These are phyloP conservation scores for Aegilops tauschii DNA, from an alignment of 176 grass and related monocot genomes.

Conservation along the genomic window DNA sequence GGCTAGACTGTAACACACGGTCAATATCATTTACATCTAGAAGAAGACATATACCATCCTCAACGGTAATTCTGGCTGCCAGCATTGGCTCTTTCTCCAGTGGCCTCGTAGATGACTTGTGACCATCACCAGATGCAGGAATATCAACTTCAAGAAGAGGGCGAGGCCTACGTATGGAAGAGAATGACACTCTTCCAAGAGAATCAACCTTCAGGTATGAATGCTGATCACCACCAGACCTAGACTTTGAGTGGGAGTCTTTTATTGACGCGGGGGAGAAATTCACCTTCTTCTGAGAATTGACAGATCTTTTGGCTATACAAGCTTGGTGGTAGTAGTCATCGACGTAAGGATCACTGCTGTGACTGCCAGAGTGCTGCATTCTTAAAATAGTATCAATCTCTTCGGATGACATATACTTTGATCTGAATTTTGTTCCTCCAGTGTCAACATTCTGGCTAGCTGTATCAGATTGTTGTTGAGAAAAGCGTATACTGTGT, in stretches of 20 bases:
- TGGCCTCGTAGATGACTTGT: conserved; percentile 56
- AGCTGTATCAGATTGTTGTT: conserved; percentile 53
- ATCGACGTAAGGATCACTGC: conserved; percentile 74
- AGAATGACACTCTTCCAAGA: conserved; percentile 69
- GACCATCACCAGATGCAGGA: conserved; percentile 45
- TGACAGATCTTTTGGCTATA: conserved; percentile 71
- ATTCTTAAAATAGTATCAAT: conserved; percentile 90
- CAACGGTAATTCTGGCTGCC: conserved; percentile 92
- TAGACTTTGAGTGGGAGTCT: conserved; percentile 65
- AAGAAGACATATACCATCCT: conserved; percentile 79
- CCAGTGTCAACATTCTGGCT: conserved; percentile 52
- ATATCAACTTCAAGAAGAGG: conserved; percentile 82
- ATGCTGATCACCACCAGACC: conserved; percentile 60
- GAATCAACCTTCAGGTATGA: conserved; percentile 73
- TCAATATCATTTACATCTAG: conserved; percentile 90
- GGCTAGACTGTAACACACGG: conserved; percentile 68
- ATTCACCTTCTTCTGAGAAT: conserved; percentile 47
- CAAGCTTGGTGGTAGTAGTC: conserved; percentile 97
- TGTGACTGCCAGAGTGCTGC: conserved; percentile 72
- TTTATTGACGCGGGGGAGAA: conserved; percentile 71
- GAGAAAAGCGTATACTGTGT: conserved; percentile 47
- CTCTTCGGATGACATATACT: conserved; percentile 94
- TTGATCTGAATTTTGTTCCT: conserved; percentile 75
- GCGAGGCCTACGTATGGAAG: conserved; percentile 72
- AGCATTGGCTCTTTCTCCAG: conserved; percentile 87